Evolutionary conservation across 495 filamentous ascomycete genomes (phyloP).

Genomic region (Xylaria venustula): DNA sequence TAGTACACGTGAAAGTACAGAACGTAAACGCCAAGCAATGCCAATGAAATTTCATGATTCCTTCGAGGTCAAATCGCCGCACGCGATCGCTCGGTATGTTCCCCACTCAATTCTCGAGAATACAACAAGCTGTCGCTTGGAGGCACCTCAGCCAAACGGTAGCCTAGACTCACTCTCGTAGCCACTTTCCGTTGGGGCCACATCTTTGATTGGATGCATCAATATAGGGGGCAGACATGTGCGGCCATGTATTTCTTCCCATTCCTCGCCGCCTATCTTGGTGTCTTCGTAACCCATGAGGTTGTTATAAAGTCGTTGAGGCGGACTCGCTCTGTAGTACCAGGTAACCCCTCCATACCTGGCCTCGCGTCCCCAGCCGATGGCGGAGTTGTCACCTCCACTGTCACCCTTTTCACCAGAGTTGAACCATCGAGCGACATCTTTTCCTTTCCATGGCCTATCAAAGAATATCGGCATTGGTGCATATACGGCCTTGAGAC

Average conservation of each 20-base stretch:
- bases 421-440: constrained; percentile 63
- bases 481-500: constrained; percentile 66
- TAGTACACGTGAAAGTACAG: constrained; percentile 9
- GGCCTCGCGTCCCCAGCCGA: constrained; percentile 51
- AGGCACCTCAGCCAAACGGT: constrained; percentile 17
- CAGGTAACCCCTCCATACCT: constrained; percentile 58
- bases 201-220: constrained; percentile 55
- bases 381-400: constrained; percentile 47
- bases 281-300: constrained; percentile 60
- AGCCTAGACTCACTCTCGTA: constrained; percentile 34
- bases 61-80: not conserved
- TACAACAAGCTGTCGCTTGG: not conserved
- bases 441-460: constrained; percentile 53
- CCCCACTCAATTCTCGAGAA: not conserved
- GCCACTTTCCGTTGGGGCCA: constrained; percentile 40
- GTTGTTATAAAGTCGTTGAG: constrained; percentile 58
- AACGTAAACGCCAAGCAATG: constrained; percentile 16
- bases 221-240: constrained; percentile 57
- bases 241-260: constrained; percentile 52
- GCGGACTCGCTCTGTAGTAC: constrained; percentile 55
- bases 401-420: constrained; percentile 48
- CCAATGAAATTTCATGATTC: constrained; percentile 8
- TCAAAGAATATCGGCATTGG: constrained; percentile 73
- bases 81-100: not conserved
- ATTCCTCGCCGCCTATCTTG: constrained; percentile 48